phyloP scores from a whole-genome alignment of 768 basidiomycete genomes.

The Trichaptum fuscoviolaceum region DNA sequence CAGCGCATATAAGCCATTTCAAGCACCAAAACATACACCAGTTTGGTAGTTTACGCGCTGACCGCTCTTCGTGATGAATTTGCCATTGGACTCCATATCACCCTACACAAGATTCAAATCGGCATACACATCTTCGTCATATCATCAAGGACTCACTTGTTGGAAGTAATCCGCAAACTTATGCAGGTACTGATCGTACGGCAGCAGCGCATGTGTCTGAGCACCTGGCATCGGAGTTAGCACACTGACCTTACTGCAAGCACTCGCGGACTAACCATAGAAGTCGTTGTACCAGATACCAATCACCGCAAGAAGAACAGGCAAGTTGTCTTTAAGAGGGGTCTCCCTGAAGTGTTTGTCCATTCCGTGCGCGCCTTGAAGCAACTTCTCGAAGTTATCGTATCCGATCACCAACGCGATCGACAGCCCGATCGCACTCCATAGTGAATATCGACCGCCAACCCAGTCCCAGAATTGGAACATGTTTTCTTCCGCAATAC shows the following conservation, averaged over 20 bases:
- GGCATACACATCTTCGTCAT: background rate
- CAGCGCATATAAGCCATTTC: slow-evolving; percentile 6
- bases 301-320: slow-evolving; percentile 81
- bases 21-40: slow-evolving; percentile 52
- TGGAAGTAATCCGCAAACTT: slow-evolving; percentile 99
- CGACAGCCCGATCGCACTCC: slow-evolving; percentile 96
- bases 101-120: slow-evolving; percentile 38
- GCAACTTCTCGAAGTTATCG: slow-evolving; percentile 86
- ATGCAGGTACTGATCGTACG: slow-evolving; percentile 98
- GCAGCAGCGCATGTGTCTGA: slow-evolving; percentile 92
- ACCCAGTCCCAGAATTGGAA: slow-evolving; percentile 99
- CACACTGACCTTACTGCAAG: slow-evolving; percentile 5
- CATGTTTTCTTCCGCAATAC: slow-evolving; percentile 90
- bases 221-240: slow-evolving; percentile 43
- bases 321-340: slow-evolving; percentile 84
- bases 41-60: slow-evolving; percentile 94
- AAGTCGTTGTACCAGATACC: slow-evolving; percentile 99
- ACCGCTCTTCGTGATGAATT: slow-evolving; percentile 91
- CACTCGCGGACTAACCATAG: slow-evolving; percentile 45
- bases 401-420: slow-evolving; percentile 92
- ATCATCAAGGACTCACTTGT: slow-evolving; percentile 42
- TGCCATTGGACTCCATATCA: slow-evolving; percentile 99
- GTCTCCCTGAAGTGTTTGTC: slow-evolving; percentile 94
- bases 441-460: slow-evolving; percentile 95
- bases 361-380: slow-evolving; percentile 94